Evolutionary conservation across 371 early-diverging fungal species (phyloP), one percentile per base, ranked within the genome.

Genomic region (Choanephora cucurbitarum): DNA sequence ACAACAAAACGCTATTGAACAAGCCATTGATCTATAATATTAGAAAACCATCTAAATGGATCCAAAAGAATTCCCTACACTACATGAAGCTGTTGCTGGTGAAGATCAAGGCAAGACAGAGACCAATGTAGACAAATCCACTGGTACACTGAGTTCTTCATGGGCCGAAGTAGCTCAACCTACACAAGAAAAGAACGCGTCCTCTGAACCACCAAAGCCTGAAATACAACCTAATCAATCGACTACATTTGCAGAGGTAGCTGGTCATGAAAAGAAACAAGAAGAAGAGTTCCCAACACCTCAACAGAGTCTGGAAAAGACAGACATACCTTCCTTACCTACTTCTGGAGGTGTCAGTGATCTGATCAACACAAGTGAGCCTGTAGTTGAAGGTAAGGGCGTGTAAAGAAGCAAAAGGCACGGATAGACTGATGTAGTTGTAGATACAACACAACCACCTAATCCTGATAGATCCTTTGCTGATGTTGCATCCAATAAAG

Each of bases 391-490:
- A 53, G 57, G 52, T 49, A 64, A 32, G 31, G 5, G 33, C 11
- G 43, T 21, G n/a, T 28, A 39, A 39, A 40, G 32, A n/a, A 5
- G 19, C 0, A 15, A 15, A 47, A 18, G 22, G 34, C 8, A 22
- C 42, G 18, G 17, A 11, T 17, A 10, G 5, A 18, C 37, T 42
- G 15, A 14, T 45, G 11, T n/a, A 21, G 14, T 8, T n/a, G 28
- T 47, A 60, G 68, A 70, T 31, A 10, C 65, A 19, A 62, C 52
- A 17, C 33, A 57, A 41, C 76, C 73, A 33, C 76, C 76, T 17
- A 60, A 73, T 52, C 77, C 73, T 6, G 66, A 66, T 32, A 60
- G 73, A 41, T 71, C 72, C 0, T 77, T 69, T 69, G 77, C 77
- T 14, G 64, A 41, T 43, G 73, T 70, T 8, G 54, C 77, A 13